These are phyloP conservation scores for Pouteria campechiana DNA, from an alignment of 179 eudicot species.

Conservation along the genomic window DNA sequence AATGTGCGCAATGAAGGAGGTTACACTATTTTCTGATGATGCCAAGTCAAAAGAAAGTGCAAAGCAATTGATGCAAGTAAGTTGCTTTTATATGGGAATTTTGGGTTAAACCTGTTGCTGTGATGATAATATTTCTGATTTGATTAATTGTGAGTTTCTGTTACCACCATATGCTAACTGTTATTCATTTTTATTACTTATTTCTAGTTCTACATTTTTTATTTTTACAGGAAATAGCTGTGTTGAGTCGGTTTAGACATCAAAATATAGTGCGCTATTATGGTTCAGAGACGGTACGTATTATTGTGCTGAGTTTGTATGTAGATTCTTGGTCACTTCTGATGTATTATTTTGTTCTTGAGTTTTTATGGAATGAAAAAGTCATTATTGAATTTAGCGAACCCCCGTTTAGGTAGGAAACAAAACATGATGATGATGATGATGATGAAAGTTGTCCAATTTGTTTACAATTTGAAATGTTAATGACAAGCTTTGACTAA, in stretches of 20 bases:
- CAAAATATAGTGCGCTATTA: slow-evolving; percentile 89
- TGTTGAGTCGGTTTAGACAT: slow-evolving; percentile 69
- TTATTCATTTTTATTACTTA: no score
- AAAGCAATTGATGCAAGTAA: slow-evolving; percentile 87
- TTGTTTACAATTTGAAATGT: no score
- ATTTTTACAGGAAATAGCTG: slow-evolving; percentile 54
- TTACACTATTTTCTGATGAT: slow-evolving; percentile 85
- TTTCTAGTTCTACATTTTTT: slow-evolving; percentile 4
- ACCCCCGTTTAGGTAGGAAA: no score
- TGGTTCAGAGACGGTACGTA: slow-evolving; percentile 73
- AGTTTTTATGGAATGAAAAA: no score
- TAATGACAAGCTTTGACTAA: no score
- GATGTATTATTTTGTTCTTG: neutral
- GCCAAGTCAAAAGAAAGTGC: slow-evolving; percentile 97
- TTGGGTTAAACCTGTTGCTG: no score
- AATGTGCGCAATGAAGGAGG: slow-evolving; percentile 99
- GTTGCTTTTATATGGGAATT: slow-evolving; percentile 4
- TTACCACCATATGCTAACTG: no score
- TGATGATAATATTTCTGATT: no score
- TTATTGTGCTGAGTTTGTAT: neutral
- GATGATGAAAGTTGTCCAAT: no score
- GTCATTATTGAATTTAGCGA: no score
- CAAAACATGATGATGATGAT: no score
- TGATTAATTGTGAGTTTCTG: no score
- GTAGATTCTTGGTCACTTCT: neutral